These are phyloP conservation scores for Thraustochytrium sp. DNA, from an alignment of 352 stramenopile genomes.

Conservation along the genomic window DNA sequence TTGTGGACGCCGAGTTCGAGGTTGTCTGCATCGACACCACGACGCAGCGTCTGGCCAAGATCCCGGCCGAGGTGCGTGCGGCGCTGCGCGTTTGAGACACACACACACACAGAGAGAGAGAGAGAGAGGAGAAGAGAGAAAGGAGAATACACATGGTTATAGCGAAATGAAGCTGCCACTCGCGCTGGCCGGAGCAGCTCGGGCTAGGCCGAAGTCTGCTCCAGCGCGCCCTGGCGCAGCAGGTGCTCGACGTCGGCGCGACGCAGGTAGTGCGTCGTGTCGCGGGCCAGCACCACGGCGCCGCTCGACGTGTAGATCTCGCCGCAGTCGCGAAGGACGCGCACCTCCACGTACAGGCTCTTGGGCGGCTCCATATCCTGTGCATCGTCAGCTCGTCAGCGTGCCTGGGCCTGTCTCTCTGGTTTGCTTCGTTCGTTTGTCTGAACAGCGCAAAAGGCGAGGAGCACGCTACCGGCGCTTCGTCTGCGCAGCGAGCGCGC, in stretches of 20 bases:
- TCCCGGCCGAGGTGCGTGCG: not conserved
- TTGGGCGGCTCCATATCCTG: slow-evolving; percentile 67
- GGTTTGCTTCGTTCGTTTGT: too few relatives aligned
- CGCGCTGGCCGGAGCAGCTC: not conserved
- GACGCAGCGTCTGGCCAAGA: not conserved
- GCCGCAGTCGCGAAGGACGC: slow-evolving; percentile 73
- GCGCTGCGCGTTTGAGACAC: not conserved
- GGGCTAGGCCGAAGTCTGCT: slow-evolving; percentile 53
- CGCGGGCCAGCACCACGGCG: slow-evolving; percentile 68
- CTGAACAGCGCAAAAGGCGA: too few relatives aligned
- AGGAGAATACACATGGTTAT: not conserved
- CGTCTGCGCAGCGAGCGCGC: too few relatives aligned
- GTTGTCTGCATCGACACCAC: not conserved
- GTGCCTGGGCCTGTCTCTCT: too few relatives aligned
- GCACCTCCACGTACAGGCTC: slow-evolving; percentile 77
- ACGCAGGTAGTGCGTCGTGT: slow-evolving; percentile 75
- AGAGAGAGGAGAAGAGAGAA: not conserved
- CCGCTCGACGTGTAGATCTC: slow-evolving; percentile 80
- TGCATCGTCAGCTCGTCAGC: too few relatives aligned
- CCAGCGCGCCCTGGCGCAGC: slow-evolving; percentile 67
- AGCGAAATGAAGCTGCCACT: not conserved
- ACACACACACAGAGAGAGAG: not conserved
- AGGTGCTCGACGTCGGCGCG: slow-evolving; percentile 68
- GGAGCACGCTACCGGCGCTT: too few relatives aligned
- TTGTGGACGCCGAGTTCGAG: not conserved